These are phyloP conservation scores for Fusarium tricinctum DNA, from an alignment of 2,329 filamentous ascomycete genomes.

Conservation along the genomic window DNA sequence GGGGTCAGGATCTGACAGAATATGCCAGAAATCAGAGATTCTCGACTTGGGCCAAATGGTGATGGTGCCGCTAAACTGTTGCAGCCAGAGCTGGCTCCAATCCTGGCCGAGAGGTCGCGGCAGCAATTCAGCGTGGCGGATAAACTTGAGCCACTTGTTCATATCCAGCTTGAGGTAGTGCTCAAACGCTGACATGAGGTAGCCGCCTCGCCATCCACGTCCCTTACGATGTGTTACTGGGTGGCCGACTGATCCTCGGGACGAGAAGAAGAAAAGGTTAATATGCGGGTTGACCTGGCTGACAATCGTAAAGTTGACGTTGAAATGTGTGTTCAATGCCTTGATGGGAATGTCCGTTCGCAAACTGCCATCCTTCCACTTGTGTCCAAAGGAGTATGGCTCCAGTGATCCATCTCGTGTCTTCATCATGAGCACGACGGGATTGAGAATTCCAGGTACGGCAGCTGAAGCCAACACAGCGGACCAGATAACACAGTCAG, in stretches of 20 bases:
- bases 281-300: conserved; percentile 95
- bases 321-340: conserved; percentile 95
- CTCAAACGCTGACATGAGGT: conserved; percentile 90
- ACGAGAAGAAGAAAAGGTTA: conserved; percentile 98
- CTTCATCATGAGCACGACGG: conserved; percentile 94
- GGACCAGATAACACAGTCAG: conserved; percentile 98
- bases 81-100: conserved; percentile 96
- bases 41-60: conserved; percentile 94
- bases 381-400: conserved; percentile 97
- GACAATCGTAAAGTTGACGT: conserved; percentile 96
- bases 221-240: conserved; percentile 95
- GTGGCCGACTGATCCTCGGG: conserved; percentile 88
- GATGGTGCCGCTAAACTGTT: conserved; percentile 93
- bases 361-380: conserved; percentile 98
- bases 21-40: conserved; percentile 84
- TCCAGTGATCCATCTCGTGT: conserved; percentile 80
- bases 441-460: conserved; percentile 95
- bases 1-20: conserved; percentile 85
- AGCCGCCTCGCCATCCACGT: conserved; percentile 95
- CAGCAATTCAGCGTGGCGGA: conserved; percentile 91
- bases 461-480: conserved; percentile 95
- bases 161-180: conserved; percentile 97
- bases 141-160: conserved; percentile 96
- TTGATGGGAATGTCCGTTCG: conserved; percentile 96
- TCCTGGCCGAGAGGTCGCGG: conserved; percentile 93